These are phyloP conservation scores for Microstegium vimineum DNA, from an alignment of 176 grass and related monocot species.

Conservation along the genomic window DNA sequence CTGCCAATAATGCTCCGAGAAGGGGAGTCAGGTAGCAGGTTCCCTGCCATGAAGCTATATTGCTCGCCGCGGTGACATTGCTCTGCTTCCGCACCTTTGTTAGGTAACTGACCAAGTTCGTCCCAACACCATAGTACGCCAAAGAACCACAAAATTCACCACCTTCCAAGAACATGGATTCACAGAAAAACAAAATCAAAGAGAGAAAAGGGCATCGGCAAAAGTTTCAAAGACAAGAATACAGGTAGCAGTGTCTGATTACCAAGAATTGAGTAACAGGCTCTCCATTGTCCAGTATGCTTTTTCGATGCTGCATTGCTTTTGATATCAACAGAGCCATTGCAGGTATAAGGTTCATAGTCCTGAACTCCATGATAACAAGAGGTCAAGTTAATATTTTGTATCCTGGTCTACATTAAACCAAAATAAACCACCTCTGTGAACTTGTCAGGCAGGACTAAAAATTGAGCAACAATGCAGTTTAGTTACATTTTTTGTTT, in stretches of 20 bases:
- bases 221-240: background rate
- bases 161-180: background rate
- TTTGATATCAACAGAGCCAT: slow-evolving; percentile 13
- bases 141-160: slow-evolving; percentile 52
- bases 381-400: background rate
- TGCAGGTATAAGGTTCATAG: background rate
- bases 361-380: background rate
- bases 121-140: slow-evolving; percentile 53
- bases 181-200: background rate
- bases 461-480: background rate
- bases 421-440: no score
- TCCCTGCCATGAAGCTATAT: slow-evolving; percentile 54
- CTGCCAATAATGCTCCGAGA: slow-evolving; percentile 63
- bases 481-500: background rate
- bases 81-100: slow-evolving; percentile 45
- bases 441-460: background rate
- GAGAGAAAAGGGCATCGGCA: background rate
- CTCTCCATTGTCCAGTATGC: slow-evolving; percentile 27
- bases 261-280: slow-evolving; percentile 34
- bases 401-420: background rate
- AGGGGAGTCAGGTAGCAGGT: slow-evolving; percentile 60
- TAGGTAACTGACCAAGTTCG: slow-evolving; percentile 66
- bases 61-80: slow-evolving; percentile 53
- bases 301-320: slow-evolving; percentile 8
- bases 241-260: background rate